Evolutionary conservation across 257 asterid genomes (phyloP).

Genomic region (Solanum verrucosum): DNA sequence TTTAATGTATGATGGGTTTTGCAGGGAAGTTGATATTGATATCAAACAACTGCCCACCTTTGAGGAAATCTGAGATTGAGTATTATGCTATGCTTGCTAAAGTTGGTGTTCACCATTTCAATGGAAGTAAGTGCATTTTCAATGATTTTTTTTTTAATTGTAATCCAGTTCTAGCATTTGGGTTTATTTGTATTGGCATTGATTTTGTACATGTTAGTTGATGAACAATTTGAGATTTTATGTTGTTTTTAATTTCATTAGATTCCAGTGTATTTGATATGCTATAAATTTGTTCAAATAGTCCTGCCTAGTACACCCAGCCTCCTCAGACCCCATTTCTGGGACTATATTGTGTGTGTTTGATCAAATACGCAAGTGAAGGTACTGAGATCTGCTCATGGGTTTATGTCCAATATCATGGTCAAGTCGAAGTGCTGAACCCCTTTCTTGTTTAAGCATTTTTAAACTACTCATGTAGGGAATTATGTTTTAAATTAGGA

Average conservation of each 20-base stretch:
- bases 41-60: slow-evolving; percentile 73
- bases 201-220: not conserved
- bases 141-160: not conserved
- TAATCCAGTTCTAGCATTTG: not conserved
- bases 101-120: slow-evolving; percentile 77
- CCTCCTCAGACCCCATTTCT: not conserved
- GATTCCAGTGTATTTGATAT: not conserved
- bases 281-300: not conserved
- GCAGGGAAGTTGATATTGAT: slow-evolving; percentile 72
- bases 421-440: not conserved
- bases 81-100: slow-evolving; percentile 86
- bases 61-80: slow-evolving; percentile 87
- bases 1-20: not conserved
- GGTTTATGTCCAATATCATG: not conserved
- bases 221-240: not conserved
- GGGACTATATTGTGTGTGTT: not conserved
- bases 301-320: not conserved
- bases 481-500: not conserved
- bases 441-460: not conserved
- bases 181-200: not conserved
- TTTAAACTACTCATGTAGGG: not conserved
- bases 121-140: slow-evolving; percentile 47
- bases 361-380: not conserved
- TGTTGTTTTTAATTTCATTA: not conserved
- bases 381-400: not conserved